Evolutionary conservation across 139 green algal genomes (phyloP).

Genomic region (Closterium sp.): DNA sequence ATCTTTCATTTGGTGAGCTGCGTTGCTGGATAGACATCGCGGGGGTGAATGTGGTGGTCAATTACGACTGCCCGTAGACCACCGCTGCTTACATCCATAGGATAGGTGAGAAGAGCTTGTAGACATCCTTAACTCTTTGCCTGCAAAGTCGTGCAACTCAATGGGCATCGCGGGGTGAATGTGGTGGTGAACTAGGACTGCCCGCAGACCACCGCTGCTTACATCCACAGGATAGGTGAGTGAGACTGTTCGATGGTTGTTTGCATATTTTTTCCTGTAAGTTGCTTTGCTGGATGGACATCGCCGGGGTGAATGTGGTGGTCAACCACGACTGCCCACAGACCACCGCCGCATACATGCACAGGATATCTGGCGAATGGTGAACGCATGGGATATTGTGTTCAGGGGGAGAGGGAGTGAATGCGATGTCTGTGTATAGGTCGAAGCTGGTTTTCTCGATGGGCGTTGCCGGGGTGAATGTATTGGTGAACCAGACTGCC

Average conservation of each 20-base stretch:
- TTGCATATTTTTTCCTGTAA: no score
- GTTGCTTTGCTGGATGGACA: not conserved
- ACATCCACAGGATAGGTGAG: constrained; percentile 79
- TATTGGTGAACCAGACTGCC: constrained; percentile 97
- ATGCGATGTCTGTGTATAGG: no score
- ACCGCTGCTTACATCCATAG: constrained; percentile 89
- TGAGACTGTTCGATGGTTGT: no score
- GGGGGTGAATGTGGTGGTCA: constrained; percentile 89
- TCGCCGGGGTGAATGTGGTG: constrained; percentile 78
- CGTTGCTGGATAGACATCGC: constrained; percentile 22
- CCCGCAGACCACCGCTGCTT: constrained; percentile 76
- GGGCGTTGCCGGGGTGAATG: constrained; percentile 88
- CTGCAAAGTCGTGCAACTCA: no score
- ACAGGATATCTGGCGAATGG: constrained; percentile 55
- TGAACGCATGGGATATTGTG: no score
- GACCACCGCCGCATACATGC: constrained; percentile 85
- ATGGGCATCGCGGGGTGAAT: constrained; percentile 71
- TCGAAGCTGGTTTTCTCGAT: no score
- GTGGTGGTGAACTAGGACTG: constrained; percentile 98
- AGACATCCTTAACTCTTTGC: no score
- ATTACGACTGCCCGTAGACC: constrained; percentile 90
- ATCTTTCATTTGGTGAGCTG: no score
- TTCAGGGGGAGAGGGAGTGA: no score
- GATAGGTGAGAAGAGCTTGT: no score
- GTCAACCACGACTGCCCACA: constrained; percentile 95